phyloP scores from a whole-genome alignment of 2,329 filamentous ascomycete genomes.

The Alternaria incomplexa region DNA sequence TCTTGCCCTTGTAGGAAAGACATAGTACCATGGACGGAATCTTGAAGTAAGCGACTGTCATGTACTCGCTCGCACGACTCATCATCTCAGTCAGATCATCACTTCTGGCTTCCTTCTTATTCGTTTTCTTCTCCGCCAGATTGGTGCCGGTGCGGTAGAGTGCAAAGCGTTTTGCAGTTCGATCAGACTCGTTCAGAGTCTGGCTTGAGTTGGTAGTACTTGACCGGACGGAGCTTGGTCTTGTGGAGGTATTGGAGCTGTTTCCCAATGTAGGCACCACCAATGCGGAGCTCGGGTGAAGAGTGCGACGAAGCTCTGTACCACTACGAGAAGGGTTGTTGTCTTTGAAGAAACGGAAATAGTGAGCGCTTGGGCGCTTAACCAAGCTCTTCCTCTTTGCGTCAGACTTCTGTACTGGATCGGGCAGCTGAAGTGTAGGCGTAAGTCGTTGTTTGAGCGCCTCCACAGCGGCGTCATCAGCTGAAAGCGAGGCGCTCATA shows the following conservation, averaged over 20 bases:
- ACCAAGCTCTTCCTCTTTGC: slow-evolving; percentile 28
- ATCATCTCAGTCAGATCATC: slow-evolving; percentile 99
- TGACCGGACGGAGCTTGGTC: slow-evolving; percentile 40
- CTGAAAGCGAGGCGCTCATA: slow-evolving; percentile 25
- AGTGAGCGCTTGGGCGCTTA: slow-evolving; percentile 37
- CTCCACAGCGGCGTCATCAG: slow-evolving; percentile 64
- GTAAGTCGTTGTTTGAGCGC: slow-evolving; percentile 82
- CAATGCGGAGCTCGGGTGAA: slow-evolving; percentile 38
- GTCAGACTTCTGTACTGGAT: slow-evolving; percentile 49
- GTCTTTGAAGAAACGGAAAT: slow-evolving; percentile 47
- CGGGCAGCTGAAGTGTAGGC: slow-evolving; percentile 71
- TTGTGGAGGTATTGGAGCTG: slow-evolving; percentile 22
- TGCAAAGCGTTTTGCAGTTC: slow-evolving; percentile 46
- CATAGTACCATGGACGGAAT: slow-evolving; percentile 95
- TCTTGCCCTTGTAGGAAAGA: slow-evolving; percentile 94
- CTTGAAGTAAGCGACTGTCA: slow-evolving; percentile 95
- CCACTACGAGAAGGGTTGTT: slow-evolving; percentile 35
- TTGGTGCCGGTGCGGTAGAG: slow-evolving; percentile 48
- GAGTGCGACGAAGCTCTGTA: slow-evolving; percentile 37
- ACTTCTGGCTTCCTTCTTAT: slow-evolving; percentile 67
- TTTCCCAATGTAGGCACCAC: slow-evolving; percentile 4
- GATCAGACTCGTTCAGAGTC: slow-evolving; percentile 37
- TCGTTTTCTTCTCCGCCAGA: slow-evolving; percentile 53
- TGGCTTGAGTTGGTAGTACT: slow-evolving; percentile 31
- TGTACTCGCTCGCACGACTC: slow-evolving; percentile 90